phyloP scores from a whole-genome alignment of 768 basidiomycete genomes.

The Suillus spraguei region DNA sequence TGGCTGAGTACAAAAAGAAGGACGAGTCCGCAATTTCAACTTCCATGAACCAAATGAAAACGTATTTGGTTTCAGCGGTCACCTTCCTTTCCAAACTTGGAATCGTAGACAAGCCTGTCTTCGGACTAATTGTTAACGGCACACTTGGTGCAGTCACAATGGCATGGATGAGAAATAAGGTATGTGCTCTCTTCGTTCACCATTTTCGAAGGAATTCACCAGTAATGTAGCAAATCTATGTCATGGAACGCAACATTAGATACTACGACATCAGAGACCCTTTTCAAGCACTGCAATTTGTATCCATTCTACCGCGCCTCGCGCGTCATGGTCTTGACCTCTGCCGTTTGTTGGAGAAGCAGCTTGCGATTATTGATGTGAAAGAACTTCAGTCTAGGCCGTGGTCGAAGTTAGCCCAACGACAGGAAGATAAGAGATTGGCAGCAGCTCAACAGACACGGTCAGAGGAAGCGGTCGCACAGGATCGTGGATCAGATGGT shows the following conservation, averaged over 20 bases:
- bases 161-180: not conserved
- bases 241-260: not conserved
- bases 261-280: not conserved
- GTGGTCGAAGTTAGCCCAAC: too few species aligned
- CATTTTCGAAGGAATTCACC: not conserved
- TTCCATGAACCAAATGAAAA: not conserved
- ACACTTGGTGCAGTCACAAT: not conserved
- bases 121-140: constrained; percentile 1
- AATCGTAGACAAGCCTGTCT: constrained; percentile 5
- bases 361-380: too few species aligned
- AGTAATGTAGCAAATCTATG: not conserved
- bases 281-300: not conserved
- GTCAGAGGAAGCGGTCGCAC: too few species aligned
- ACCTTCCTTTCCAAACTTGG: not conserved
- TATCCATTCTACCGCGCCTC: not conserved
- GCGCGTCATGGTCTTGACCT: not conserved
- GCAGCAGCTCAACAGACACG: too few species aligned
- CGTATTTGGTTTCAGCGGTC: not conserved
- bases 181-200: not conserved
- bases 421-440: too few species aligned
- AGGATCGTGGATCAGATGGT: too few species aligned
- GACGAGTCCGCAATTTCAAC: not conserved
- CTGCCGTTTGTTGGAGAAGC: too few species aligned
- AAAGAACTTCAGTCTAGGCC: too few species aligned
- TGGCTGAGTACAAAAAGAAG: too few species aligned